Evolutionary conservation across 2,329 filamentous ascomycete species (phyloP), one percentile per base, ranked within the genome.

Genomic region (Penicillium crustosum): DNA sequence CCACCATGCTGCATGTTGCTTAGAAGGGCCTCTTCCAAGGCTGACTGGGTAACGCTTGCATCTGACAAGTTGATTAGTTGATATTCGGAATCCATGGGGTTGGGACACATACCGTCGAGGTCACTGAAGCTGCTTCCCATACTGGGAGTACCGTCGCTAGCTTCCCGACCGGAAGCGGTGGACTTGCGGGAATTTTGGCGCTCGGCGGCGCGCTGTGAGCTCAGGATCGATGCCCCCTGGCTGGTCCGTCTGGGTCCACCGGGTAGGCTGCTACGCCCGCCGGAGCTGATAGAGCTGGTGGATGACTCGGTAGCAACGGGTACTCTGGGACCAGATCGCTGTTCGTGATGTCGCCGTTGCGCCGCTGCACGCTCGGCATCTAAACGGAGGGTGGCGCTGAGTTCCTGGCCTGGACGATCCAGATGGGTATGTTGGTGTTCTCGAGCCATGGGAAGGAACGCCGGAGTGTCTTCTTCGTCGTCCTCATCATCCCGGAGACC

Each of bases 111-210:
- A 83, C 84, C 83, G 68, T 88, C 86, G 36, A 88, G 74, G 69
- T 88, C 86, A 63, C 83, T 86, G 65, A 87, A 88, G 55, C 84
- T 87, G 61, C 84, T 87, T 0, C 85, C 86, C 82, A 86, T 86
- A 61, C 83, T 85, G 3, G 83, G 83, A 10, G 81, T 83, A 13
- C 82, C 82, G 59, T 84, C 82, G 55, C 81, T 84, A 13, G 78
- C 75, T 27, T 80, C 78, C 41, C 72, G 73, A 3, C 72, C 72
- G 42, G 73, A 68, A 51, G 68, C 60, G 23, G 61, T 61, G 12
- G 71, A 71, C 41, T 72, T 72, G n/a, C 77, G 74, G 0, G 82
- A 81, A 57, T 79, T 82, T 23, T 80, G 70, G 35, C 74, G 75
- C 43, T 82, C 80, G 1, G 78, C 78, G 8, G 79, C 72, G 41